Base-by-base conservation (phyloP, 129 eudicot genomes). In the Lactuca sativa region DNA sequence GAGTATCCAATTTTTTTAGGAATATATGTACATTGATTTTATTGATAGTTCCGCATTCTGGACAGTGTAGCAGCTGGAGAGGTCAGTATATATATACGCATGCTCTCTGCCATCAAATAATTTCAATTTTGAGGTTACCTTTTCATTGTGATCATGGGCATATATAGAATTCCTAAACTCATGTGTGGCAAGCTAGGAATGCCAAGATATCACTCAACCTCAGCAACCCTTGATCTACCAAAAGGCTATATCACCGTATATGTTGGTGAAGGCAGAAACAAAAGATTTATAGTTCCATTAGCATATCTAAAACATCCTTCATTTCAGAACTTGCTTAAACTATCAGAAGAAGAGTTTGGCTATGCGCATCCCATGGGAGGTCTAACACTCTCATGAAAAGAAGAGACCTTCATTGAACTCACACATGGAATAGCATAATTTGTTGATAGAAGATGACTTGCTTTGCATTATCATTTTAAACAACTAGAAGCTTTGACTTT, bases 311-410 rank as follows among this genome's bases (percentile, higher is more conserved):
- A 25, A 25, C 78, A 74, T 55, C 59, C 65, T 31, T 64, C 21
- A 1, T 74, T 74, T 55, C 59, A 74, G 7, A 41, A 44, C 0
- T 8, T 64, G 51, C 0, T 74, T 6, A 54, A 64, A 18, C 1
- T 55, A 25, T 48, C 55, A 0, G 36, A 55, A 74, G 70, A 73
- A 43, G 77, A 73, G 63, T 73, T 36, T 37, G 63, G 56, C 9
- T 52, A 48, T 51, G 41, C 21, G 60, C 69, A 67, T 67, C 77
- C 77, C 9, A 67, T 14, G 57, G 74, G 80, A 59, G 69, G 80
- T 4, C 74, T 59, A 1, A 75, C 74, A 4, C 6, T 75, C 66
- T 69, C 74, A 4, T 67, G 74, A 34, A 49, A 69, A 33, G 80
- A 75, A 66, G 69, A 73, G 32, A 31, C 60, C 5, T 77, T 82